Conservation (phyloP, 1,284 basidiomycete species). For the Moesziomyces globuligerus region DNA sequence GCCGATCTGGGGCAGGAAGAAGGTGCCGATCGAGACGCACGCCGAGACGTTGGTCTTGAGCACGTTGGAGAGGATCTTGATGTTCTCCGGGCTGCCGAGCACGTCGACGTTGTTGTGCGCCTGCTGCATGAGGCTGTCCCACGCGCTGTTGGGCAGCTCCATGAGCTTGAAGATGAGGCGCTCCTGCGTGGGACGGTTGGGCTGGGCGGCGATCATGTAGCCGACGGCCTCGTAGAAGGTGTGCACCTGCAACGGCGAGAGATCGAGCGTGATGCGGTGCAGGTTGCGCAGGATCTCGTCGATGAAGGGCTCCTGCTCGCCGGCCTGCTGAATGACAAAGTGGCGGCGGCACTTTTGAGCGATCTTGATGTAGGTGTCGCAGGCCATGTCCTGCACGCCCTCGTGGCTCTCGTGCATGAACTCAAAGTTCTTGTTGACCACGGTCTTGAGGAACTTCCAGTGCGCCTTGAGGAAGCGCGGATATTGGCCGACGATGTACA, state of each 20-base stretch:
- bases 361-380: constrained; percentile 99
- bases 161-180: constrained; percentile 93
- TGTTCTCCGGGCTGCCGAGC: constrained; percentile 88
- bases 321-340: constrained; percentile 98
- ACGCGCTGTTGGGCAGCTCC: constrained; percentile 97
- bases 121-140: constrained; percentile 97
- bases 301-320: constrained; percentile 96
- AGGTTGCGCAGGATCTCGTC: constrained; percentile 94
- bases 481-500: constrained; percentile 99
- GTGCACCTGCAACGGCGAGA: constrained; percentile 86
- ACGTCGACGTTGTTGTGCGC: constrained; percentile 94
- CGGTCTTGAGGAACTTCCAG: constrained; percentile 99
- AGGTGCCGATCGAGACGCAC: constrained; percentile 94
- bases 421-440: constrained; percentile 99
- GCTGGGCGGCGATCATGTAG: constrained; percentile 99
- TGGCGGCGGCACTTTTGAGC: constrained; percentile 98
- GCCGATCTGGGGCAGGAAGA: constrained; percentile 95
- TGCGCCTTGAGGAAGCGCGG: constrained; percentile 99
- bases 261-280: constrained; percentile 92
- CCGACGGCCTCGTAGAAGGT: constrained; percentile 84
- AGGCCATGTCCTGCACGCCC: constrained; percentile 99
- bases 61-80: constrained; percentile 96
- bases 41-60: constrained; percentile 99
- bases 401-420: constrained; percentile 99
- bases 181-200: constrained; percentile 96